Base-by-base conservation (phyloP, 306 rosid genomes). In the Ziziphus jujuba region DNA sequence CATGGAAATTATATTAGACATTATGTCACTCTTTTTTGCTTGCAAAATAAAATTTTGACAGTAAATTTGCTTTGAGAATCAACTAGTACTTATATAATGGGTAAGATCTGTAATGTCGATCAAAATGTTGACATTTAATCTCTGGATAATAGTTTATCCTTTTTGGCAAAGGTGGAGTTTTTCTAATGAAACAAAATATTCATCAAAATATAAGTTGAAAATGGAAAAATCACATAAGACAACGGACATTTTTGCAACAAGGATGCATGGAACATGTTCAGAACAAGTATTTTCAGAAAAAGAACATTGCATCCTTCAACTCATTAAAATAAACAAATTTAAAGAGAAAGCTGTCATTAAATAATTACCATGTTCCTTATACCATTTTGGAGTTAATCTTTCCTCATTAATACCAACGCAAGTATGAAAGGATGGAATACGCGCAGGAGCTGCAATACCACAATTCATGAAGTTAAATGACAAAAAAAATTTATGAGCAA, bases 371-470 rank as follows among this genome's bases (percentile, higher is more conserved):
- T 93, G 82, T 72, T 93, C 99, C 74, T 75, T 88, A 63, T 93
- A 93, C 99, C 99, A 90, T 78, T 90, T 90, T 22, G 97, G 91
- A 67, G 97, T 90, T 63, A 93, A 77, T 72, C 95, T 88, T 82
- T 93, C 99, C 84, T 87, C 92, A 75, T 90, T 83, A 24, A 89
- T 95, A 67, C 97, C 99, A 33, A 93, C 97, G 75, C 99, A 93
- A 57, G 97, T 93, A 81, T 93, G 97, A 78, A 93, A 90, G 61
- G 96, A 83, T 77, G 99, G 97, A 77, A 93, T 97, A 54, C 92
- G 89, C 24, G 96, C 79, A 43, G 95, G 90, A 67, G 73, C 97
- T 93, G 96, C 73, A 78, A 44, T 63, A 40, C 51, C 61, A 77
- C 54, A 62, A 66, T 14, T 28, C 56, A 65, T 74, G 66, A 56